Conservation (phyloP, 345 rosid genomes). For the Rhizophora apiculata region DNA sequence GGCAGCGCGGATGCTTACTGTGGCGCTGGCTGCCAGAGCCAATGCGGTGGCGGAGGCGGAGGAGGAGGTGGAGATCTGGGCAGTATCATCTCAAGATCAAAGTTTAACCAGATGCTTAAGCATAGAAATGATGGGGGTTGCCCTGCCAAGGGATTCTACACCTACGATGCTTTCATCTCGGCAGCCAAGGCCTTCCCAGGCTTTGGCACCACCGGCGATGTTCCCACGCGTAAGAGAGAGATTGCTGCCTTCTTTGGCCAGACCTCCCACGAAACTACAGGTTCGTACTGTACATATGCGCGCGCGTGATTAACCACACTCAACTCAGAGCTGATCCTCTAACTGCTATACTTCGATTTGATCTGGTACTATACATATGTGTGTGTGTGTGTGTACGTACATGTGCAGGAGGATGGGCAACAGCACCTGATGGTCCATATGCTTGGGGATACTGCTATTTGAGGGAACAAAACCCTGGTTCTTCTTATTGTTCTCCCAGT, state of each 20-base stretch:
- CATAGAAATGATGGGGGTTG: slow-evolving; percentile 19
- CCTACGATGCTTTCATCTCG: slow-evolving; percentile 19
- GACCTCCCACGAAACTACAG: slow-evolving; percentile 28
- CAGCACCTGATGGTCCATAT: slow-evolving; percentile 30
- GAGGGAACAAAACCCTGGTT: slow-evolving; percentile 44
- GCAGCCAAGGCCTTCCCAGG: slow-evolving; percentile 15
- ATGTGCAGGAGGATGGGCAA: slow-evolving; percentile 8
- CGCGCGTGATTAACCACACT: too few species aligned
- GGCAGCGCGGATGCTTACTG: slow-evolving; percentile 10
- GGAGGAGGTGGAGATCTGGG: slow-evolving; percentile 9
- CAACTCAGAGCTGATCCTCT: too few species aligned
- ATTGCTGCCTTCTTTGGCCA: slow-evolving; percentile 25
- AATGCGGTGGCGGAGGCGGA: neutral
- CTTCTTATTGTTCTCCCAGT: slow-evolving; percentile 38
- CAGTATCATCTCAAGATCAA: slow-evolving; percentile 1
- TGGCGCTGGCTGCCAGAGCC: slow-evolving; percentile 16
- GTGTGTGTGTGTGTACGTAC: neutral
- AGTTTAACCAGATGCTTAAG: slow-evolving; percentile 13
- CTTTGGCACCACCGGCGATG: slow-evolving; percentile 19
- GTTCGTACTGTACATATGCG: neutral
- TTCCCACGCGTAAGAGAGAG: slow-evolving; percentile 15
- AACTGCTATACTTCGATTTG: too few species aligned
- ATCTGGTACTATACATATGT: too few species aligned
- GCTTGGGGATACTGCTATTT: slow-evolving; percentile 66
- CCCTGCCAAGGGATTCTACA: slow-evolving; percentile 19